Conservation (phyloP, 2,329 filamentous ascomycete species). For the Penicillium oxalicum region DNA sequence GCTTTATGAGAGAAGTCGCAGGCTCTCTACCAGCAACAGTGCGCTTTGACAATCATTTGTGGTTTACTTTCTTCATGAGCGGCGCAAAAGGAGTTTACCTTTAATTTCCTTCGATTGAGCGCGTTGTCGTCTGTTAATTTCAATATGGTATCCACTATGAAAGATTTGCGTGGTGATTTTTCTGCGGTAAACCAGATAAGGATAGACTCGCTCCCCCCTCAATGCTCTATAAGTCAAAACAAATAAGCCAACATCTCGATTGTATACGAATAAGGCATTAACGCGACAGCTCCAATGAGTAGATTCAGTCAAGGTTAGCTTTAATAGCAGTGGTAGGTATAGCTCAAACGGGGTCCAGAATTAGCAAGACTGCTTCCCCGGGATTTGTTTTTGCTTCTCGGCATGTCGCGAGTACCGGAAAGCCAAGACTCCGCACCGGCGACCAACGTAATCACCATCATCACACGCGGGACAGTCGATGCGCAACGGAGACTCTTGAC, state of each 20-base stretch:
- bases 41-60: slow-evolving; percentile 22
- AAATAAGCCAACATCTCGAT: no score
- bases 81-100: slow-evolving; percentile 15
- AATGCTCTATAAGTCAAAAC: no score
- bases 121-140: slow-evolving; percentile 11
- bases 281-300: no score
- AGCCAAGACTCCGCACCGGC: slow-evolving; percentile 14
- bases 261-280: no score
- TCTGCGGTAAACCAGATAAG: no score
- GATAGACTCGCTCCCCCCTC: no score
- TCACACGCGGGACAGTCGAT: neutral
- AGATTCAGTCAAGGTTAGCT: no score
- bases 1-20: slow-evolving; percentile 74
- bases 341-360: no score
- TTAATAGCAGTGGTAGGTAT: no score
- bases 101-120: slow-evolving; percentile 14
- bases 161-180: no score
- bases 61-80: slow-evolving; percentile 7
- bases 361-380: neutral
- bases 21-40: slow-evolving; percentile 35
- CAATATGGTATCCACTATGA: neutral
- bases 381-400: neutral
- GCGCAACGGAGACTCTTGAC: neutral
- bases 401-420: slow-evolving; percentile 1
- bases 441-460: slow-evolving; percentile 13